Base-by-base conservation (phyloP, 1,284 basidiomycete genomes). In the Apiotrichum akiyoshidainum region DNA sequence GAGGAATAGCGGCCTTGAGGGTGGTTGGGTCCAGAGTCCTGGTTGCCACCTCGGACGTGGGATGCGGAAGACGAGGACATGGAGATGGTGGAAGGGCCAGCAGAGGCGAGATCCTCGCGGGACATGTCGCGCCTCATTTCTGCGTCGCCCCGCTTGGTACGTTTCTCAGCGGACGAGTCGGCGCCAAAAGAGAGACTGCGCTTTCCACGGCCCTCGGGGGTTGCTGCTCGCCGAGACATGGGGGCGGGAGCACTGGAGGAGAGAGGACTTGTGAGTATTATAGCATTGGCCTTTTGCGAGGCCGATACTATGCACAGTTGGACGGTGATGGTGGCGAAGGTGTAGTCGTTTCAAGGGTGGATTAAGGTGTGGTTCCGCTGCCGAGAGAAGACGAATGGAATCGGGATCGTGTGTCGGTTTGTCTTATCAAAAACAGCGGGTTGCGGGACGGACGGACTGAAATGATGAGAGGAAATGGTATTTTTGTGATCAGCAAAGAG, bases 181-280 rank as follows among this genome's bases (percentile, higher is more conserved):
- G 45, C 40, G 48, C 45, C 35, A 21, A 58, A 19, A 8, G 60
- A 62, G 37, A 56, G 54, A 21, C 60, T 51, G 22, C 60, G 57
- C 46, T 62, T 62, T 22, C 39, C 8, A 10, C 52, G 48, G n/a
- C 37, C 42, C 34, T 53, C 57, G 17, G 57, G 47, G 21, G 57
- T 37, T 10, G 39, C 19, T 42, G 52, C 49, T 14, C 55, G 42
- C 42, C 55, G 41, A 31, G 55, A 61, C 52, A 57, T 61, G 26
- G 40, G n/a, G 42, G 22, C 21, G 17, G 51, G 40, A 44, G 26
- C 39, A 40, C 45, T 49, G 35, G n/a, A 17, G 35, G 52, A 46
- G 42, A 47, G 44, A 50, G 52, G 22, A 26, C 45, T 26, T 10
- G 37, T n/a, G 46, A 22, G 31, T 9, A 31, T n/a, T 54, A 54